Conservation (phyloP, 306 rosid species). For the Sesbania bispinosa region DNA sequence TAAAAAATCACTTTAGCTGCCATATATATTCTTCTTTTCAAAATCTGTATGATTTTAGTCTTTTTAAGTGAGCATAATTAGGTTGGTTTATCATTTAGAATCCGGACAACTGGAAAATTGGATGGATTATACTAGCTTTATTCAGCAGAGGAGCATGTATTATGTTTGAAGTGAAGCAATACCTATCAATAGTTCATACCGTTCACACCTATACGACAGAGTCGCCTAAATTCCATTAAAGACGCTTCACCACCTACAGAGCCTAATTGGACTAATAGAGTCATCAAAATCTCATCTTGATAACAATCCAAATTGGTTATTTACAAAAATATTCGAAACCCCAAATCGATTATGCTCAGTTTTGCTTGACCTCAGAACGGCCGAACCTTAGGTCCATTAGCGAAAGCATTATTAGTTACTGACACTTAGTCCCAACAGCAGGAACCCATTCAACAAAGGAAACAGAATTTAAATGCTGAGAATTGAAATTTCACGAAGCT, state of each 20-base stretch:
- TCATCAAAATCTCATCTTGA: neutral
- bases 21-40: neutral
- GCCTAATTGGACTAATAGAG: slow-evolving; percentile 1
- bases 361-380: neutral
- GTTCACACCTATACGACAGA: neutral
- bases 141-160: neutral
- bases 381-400: neutral
- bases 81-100: neutral
- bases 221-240: neutral
- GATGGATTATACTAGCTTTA: neutral
- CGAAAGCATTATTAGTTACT: neutral
- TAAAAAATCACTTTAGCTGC: neutral
- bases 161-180: neutral
- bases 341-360: slow-evolving; percentile 10
- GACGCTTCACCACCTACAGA: neutral
- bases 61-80: neutral
- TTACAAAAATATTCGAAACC: neutral
- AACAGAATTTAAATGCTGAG: neutral
- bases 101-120: neutral
- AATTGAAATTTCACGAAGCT: slow-evolving; percentile 2
- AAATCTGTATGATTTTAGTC: neutral
- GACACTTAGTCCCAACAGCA: slow-evolving; percentile 13
- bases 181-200: neutral
- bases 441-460: slow-evolving; percentile 11
- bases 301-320: neutral